These are phyloP conservation scores for Aspergillus ustus DNA, from an alignment of 2,329 filamentous ascomycete species.

Conservation along the genomic window DNA sequence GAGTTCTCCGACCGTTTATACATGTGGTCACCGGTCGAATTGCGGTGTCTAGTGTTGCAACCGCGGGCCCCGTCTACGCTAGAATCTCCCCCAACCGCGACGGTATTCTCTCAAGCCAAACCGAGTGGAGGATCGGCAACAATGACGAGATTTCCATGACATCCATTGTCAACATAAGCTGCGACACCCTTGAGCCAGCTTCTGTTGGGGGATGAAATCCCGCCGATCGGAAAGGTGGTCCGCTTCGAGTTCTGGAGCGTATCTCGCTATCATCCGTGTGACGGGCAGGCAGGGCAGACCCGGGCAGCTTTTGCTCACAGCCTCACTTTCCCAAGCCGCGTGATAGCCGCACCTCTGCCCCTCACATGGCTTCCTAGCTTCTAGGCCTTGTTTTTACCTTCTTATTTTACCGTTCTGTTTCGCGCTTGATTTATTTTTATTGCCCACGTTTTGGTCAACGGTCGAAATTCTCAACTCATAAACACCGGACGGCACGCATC, in stretches of 20 bases:
- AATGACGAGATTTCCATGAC: conserved; percentile 1
- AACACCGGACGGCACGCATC: background rate
- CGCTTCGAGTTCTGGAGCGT: conserved; percentile 6
- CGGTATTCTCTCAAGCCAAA: conserved; percentile 21
- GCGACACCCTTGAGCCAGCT: background rate
- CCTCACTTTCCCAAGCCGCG: conserved; percentile 25
- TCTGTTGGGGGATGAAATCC: background rate
- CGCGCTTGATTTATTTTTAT: conserved; percentile 9
- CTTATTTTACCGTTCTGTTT: conserved; percentile 6
- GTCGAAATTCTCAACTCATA: background rate
- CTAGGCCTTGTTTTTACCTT: conserved; percentile 6
- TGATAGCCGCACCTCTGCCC: conserved; percentile 25
- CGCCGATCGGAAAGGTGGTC: background rate
- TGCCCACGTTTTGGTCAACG: conserved; percentile 4
- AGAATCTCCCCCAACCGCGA: conserved; percentile 20
- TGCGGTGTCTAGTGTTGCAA: conserved; percentile 16
- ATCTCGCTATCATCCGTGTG: conserved; percentile 16
- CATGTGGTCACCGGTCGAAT: conserved; percentile 14
- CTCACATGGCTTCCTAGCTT: conserved; percentile 20
- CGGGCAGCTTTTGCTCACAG: conserved; percentile 24
- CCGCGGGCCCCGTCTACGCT: conserved; percentile 18
- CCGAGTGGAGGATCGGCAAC: conserved; percentile 21
- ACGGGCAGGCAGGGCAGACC: conserved; percentile 15
- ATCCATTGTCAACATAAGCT: conserved; percentile 14
- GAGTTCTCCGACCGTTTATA: background rate